Evolutionary conservation across 495 filamentous ascomycete species (phyloP).

Genomic region (Podospora pseudopauciseta): DNA sequence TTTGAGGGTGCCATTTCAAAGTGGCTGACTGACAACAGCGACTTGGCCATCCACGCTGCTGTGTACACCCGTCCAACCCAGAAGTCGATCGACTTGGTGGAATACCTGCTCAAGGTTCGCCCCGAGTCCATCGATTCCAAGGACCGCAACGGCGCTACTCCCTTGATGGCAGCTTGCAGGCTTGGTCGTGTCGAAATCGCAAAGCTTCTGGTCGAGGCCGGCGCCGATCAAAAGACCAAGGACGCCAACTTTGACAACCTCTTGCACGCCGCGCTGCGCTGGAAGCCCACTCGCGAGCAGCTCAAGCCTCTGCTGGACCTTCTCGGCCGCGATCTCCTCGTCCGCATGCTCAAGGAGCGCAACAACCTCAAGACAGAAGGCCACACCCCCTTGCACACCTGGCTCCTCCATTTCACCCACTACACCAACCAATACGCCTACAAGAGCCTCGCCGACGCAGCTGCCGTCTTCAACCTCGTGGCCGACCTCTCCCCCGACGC

Average conservation of each 20-base stretch:
- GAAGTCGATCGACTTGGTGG: constrained; percentile 50
- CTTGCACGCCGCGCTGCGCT: constrained; percentile 51
- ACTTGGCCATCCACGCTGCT: constrained; percentile 64
- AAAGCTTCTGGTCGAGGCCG: constrained; percentile 57
- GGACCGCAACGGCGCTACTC: constrained; percentile 54
- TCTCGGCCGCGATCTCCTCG: constrained; percentile 47
- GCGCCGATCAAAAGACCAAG: constrained; percentile 60
- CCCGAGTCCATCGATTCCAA: constrained; percentile 58
- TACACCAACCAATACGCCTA: not conserved
- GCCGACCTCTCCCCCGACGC: constrained; percentile 49
- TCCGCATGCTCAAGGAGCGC: constrained; percentile 38
- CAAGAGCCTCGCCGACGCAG: constrained; percentile 10
- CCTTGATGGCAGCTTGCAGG: constrained; percentile 56
- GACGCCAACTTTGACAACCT: constrained; percentile 55
- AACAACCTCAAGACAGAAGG: constrained; percentile 34
- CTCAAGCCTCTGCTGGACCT: constrained; percentile 49
- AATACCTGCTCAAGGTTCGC: constrained; percentile 56
- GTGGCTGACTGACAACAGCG: constrained; percentile 57
- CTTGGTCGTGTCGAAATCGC: constrained; percentile 50
- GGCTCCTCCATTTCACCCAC: constrained; percentile 21
- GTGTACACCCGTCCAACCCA: constrained; percentile 43
- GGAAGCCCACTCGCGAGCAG: constrained; percentile 23
- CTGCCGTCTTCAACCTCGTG: constrained; percentile 40
- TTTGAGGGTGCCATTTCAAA: constrained; percentile 56
- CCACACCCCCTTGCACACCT: constrained; percentile 41